Base-by-base conservation (phyloP, 2,329 filamentous ascomycete species). In the Orbilia ellipsospora region DNA sequence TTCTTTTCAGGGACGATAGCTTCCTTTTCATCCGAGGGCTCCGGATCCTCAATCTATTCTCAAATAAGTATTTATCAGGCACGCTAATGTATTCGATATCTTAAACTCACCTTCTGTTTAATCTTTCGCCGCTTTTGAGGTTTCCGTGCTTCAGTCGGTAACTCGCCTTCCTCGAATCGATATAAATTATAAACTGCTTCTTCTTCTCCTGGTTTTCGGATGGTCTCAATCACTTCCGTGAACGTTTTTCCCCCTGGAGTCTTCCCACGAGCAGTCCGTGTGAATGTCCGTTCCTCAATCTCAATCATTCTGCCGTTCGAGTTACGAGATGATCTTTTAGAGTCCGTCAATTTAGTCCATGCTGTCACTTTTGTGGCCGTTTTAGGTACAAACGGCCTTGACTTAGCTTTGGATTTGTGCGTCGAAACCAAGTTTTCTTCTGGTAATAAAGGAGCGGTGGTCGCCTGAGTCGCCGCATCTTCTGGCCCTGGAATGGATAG, bases 281-380 rank as follows among this genome's bases (percentile, higher is more conserved):
- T 50, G 51, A 73, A 73, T 10, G 13, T 60, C 10, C 55, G 45
- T 36, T 66, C 55, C 31, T 66, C 62, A 44, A 73, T n/a, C 16
- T 50, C 8, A 16, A 73, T 16, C 2, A 50, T 42, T n/a, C 26
- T 36, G 4, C 62, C 69, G 8, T 51, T 7, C 1, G 50, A 61
- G 2, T 55, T 48, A 48, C 55, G 51, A 28, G 18, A n/a, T 12
- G 36, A 40, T 15, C 7, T 26, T 4, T 50, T 73, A 10, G 48
- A 55, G 5, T 13, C n/a, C 4, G 66, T 18, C 7, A 73, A 20
- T 36, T 66, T 60, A 0, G 69, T 66, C 12, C 54, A 12, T 1
- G 26, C 31, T 15, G 69, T 73, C 1, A 50, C 40, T n/a, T 73
- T 73, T 18, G 69, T 73, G 13, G 69, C 69, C 6, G 26, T 66